Evolutionary conservation across 2,329 filamentous ascomycete species (phyloP).

Genomic region (Clonostachys byssicola): DNA sequence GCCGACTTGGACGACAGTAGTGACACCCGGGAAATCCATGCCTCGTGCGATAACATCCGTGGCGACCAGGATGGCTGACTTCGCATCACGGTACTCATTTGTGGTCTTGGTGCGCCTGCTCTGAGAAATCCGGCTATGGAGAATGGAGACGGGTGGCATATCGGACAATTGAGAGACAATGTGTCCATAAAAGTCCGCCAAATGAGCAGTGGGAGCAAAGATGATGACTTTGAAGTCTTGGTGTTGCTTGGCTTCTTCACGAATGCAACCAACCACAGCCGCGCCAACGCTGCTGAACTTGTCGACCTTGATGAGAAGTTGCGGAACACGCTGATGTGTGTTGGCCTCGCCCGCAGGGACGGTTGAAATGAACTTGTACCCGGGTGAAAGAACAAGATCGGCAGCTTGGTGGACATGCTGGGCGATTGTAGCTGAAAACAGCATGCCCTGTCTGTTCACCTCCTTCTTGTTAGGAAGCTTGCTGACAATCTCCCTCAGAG

Average conservation of each 20-base stretch:
- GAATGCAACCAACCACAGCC: slow-evolving; percentile 52
- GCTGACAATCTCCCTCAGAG: slow-evolving; percentile 95
- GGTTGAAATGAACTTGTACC: slow-evolving; percentile 80
- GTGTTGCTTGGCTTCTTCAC: slow-evolving; percentile 32
- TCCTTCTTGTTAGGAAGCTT: slow-evolving; percentile 69
- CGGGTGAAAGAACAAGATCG: slow-evolving; percentile 58
- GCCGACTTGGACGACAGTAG: slow-evolving; percentile 96
- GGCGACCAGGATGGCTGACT: slow-evolving; percentile 84
- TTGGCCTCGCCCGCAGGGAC: slow-evolving; percentile 70
- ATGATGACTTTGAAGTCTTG: slow-evolving; percentile 76
- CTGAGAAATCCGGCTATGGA: slow-evolving; percentile 96
- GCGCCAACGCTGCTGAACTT: slow-evolving; percentile 63
- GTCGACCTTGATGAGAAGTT: slow-evolving; percentile 65
- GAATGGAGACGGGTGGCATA: slow-evolving; percentile 72
- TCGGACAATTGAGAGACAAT: slow-evolving; percentile 33
- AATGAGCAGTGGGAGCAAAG: slow-evolving; percentile 63
- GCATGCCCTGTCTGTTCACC: slow-evolving; percentile 84
- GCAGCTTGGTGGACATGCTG: slow-evolving; percentile 76
- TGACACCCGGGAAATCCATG: slow-evolving; percentile 87
- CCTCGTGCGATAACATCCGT: slow-evolving; percentile 95
- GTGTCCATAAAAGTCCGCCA: slow-evolving; percentile 45
- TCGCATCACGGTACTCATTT: slow-evolving; percentile 84
- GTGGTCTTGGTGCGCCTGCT: slow-evolving; percentile 98
- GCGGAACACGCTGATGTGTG: slow-evolving; percentile 73
- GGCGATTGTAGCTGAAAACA: slow-evolving; percentile 91